Evolutionary conservation across 495 filamentous ascomycete genomes (phyloP).

Genomic region (Tetracladium setigerum): DNA sequence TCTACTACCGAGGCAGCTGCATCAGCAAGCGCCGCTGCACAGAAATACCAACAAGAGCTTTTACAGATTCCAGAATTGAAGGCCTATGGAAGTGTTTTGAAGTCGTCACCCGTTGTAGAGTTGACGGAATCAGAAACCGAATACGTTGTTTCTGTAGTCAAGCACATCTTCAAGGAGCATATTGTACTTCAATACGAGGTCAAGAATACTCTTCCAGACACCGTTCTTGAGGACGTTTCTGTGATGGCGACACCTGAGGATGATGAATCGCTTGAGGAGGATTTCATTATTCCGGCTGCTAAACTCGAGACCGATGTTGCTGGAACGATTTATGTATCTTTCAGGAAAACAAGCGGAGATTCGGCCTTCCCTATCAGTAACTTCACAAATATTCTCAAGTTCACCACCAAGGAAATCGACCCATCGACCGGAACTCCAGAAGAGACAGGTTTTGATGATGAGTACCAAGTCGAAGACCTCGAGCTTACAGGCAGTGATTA

Average conservation of each 20-base stretch:
- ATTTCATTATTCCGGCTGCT: conserved; percentile 86
- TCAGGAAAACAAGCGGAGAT: conserved; percentile 73
- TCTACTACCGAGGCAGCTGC: conserved; percentile 63
- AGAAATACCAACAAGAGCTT: conserved; percentile 84
- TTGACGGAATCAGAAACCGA: conserved; percentile 96
- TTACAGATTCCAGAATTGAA: conserved; percentile 82
- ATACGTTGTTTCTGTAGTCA: conserved; percentile 88
- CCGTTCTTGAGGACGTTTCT: conserved; percentile 83
- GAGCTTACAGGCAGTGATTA: conserved; percentile 91
- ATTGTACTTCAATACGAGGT: conserved; percentile 95
- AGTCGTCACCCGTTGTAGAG: conserved; percentile 78
- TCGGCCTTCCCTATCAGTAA: conserved; percentile 62
- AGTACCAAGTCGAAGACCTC: conserved; percentile 94
- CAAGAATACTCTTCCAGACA: conserved; percentile 92
- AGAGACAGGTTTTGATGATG: conserved; percentile 88
- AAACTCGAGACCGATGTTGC: conserved; percentile 74
- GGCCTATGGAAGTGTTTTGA: conserved; percentile 80
- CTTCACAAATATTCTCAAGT: conserved; percentile 91
- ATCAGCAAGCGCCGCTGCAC: conserved; percentile 66
- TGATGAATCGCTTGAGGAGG: conserved; percentile 75
- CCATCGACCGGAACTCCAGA: conserved; percentile 91
- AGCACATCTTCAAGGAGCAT: conserved; percentile 96
- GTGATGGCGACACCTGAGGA: conserved; percentile 80
- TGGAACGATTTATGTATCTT: conserved; percentile 90
- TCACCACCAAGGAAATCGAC: conserved; percentile 96